Evolutionary conservation across 192 early-diverging fungal genomes (phyloP).

Genomic region (Jimgerdemannia flammicorona): DNA sequence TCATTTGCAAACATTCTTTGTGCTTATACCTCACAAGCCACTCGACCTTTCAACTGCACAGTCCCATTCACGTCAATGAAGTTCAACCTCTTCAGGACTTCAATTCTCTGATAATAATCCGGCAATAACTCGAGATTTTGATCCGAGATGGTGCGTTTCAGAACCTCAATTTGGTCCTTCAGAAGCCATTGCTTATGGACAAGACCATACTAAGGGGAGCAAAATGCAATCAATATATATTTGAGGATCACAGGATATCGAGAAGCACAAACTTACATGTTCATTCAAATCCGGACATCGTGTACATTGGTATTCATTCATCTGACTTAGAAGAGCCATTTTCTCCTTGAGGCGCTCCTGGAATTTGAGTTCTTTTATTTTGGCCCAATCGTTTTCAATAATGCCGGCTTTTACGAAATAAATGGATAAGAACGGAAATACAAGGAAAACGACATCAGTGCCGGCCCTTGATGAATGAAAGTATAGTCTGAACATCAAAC

Average conservation of each 20-base stretch:
- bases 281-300: conserved; percentile 72
- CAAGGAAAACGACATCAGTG: no score
- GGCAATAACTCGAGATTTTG: conserved; percentile 92
- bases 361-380: conserved; percentile 86
- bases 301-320: conserved; percentile 61
- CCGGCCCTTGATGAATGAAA: no score
- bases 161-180: conserved; percentile 64
- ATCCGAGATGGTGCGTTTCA: conserved; percentile 79
- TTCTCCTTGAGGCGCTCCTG: conserved; percentile 69
- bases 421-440: no score
- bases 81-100: conserved; percentile 76
- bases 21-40: conserved; percentile 96
- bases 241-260: no score
- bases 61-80: conserved; percentile 83
- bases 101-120: conserved; percentile 86
- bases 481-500: no score
- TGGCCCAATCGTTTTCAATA: conserved; percentile 79
- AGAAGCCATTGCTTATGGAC: conserved; percentile 56
- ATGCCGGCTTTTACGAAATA: conserved; percentile 27
- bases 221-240: conserved; percentile 1
- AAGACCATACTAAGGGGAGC: conserved; percentile 38
- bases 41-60: conserved; percentile 92
- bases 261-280: conserved; percentile 71
- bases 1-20: no score
- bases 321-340: conserved; percentile 36